phyloP scores from a whole-genome alignment of 1,284 basidiomycete genomes.

The Austroboletus olivaceoglutinosus region DNA sequence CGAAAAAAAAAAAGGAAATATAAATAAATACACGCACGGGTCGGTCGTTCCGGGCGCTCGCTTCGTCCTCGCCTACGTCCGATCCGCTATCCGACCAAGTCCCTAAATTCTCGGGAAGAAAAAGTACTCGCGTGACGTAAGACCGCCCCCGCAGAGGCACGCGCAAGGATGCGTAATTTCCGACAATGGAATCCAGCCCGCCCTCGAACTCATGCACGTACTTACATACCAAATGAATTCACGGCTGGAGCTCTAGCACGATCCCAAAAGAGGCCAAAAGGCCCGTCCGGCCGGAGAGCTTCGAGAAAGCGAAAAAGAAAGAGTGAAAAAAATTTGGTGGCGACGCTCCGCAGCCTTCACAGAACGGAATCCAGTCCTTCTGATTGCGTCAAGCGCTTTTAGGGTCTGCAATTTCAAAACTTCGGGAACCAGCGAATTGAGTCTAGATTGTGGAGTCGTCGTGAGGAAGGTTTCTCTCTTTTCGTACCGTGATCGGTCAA shows the following conservation, averaged over 20 bases:
- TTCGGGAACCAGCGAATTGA: constrained; percentile 37
- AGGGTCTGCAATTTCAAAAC: constrained; percentile 47
- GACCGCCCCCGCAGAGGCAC: not conserved
- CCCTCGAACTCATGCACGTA: constrained; percentile 10
- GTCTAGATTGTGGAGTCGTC: constrained; percentile 26
- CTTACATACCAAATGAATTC: constrained; percentile 2
- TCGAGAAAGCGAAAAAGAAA: constrained; percentile 41
- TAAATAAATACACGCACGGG: not conserved
- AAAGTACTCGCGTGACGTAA: constrained; percentile 14
- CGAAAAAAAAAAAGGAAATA: constrained; percentile 1
- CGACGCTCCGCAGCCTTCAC: constrained; percentile 33
- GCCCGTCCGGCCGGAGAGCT: constrained; percentile 25
- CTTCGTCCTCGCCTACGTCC: constrained; percentile 2
- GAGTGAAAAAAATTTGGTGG: not conserved
- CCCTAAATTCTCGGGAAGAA: not conserved
- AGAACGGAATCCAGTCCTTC: constrained; percentile 40
- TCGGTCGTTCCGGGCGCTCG: not conserved
- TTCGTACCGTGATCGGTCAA: constrained; percentile 14
- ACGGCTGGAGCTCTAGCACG: constrained; percentile 15
- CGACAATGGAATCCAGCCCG: constrained; percentile 9
- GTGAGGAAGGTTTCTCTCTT: not conserved
- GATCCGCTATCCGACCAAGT: constrained; percentile 2
- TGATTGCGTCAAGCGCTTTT: constrained; percentile 44
- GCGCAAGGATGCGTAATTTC: constrained; percentile 20
- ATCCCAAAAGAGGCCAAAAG: not conserved